Evolutionary conservation across 495 filamentous ascomycete genomes (phyloP), one percentile per base, ranked within the genome.

Genomic region (Aspergillus coremiiformis): DNA sequence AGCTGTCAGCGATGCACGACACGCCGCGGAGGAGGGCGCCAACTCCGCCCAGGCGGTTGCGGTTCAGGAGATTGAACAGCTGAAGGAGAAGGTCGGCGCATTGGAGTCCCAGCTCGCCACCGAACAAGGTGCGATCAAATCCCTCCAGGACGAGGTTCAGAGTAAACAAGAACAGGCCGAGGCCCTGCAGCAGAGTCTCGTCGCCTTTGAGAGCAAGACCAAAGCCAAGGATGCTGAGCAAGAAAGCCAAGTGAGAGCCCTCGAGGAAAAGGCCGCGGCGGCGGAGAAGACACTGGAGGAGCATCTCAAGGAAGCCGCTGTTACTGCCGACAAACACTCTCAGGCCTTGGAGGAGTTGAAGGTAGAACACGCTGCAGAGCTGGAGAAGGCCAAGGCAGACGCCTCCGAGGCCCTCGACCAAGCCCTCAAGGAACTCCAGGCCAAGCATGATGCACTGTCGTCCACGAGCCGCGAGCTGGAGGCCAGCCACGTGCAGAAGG

Each of bases 101-200:
- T 61, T 77, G 43, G 72, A 76, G 45, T 58, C 66, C 6, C 64
- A 71, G 24, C 55, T 73, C 39, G 61, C 68, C 8, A 59, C 64
- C 7, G 67, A 64, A n/a, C 58, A 65, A 14, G 64, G 59, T 12
- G 67, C 73, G 55, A 71, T 74, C 52, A 66, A 68, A 37, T 60
- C 66, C n/a, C 61, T 77, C 27, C 65, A 75, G 19, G 61, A 64
- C n/a, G 68, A 69, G 30, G 59, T 76, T 21, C 61, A 67, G 20
- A 61, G 53, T 59, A 76, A 74, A 52, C 67, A 71, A 29, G 57
- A 66, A 27, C 59, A 74, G 51, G 66, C 66, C 5, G 64, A 69
- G 37, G 52, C 60, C 11, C 55, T 76, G 2, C 67, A 74, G 44
- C 63, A 64, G 37, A 71, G 60, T 22, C 59, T 74, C 26, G 53